Evolutionary conservation across 306 rosid genomes (phyloP), one percentile per base, ranked within the genome.

Genomic region (Abrus pulchellus): DNA sequence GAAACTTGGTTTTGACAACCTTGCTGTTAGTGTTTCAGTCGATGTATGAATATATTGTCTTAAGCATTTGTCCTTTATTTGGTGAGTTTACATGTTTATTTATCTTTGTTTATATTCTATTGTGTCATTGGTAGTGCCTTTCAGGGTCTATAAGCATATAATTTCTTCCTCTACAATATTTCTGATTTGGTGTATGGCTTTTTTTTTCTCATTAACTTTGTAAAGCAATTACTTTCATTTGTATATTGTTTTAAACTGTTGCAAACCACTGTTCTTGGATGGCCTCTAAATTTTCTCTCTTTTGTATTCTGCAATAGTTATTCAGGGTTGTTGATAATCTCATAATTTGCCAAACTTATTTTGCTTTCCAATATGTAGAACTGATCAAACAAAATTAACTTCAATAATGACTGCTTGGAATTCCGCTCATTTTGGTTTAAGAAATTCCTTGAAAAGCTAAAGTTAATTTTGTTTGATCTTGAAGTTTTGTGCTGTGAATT

Each of bases 261-360:
- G 75, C 6, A 13, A 3, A 12, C 50, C 32, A 33, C 33, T 36
- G 40, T 36, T 36, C 40, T 2, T 36, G 4, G 40, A 36, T 36
- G 40, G 40, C 40, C 4, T 36, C 40, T 36, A 36, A 36, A 36
- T 36, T 4, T 55, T 55, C 32, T 55, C 20, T 3, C 57, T 28
- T 52, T 52, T 52, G 7, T 52, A 52, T 52, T 52, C 57, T 52
- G 29, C n/a, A 43, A 8, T 29, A 43, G 8, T 73, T 30, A 59
- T 4, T 57, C 30, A 4, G 59, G 57, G 32, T 61, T 43, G 59
- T 13, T 74, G 10, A 29, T 10, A 57, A 7, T 44, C 30, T 55
- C 32, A 43, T 74, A 74, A 44, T 28, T n/a, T 6, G 68, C 32
- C 45, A 33, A 60, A 44, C 9, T 55, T 55, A 29, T 59, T 59